These are phyloP conservation scores for Dissophora ornata DNA, from an alignment of 192 early-diverging fungal genomes.

Conservation along the genomic window DNA sequence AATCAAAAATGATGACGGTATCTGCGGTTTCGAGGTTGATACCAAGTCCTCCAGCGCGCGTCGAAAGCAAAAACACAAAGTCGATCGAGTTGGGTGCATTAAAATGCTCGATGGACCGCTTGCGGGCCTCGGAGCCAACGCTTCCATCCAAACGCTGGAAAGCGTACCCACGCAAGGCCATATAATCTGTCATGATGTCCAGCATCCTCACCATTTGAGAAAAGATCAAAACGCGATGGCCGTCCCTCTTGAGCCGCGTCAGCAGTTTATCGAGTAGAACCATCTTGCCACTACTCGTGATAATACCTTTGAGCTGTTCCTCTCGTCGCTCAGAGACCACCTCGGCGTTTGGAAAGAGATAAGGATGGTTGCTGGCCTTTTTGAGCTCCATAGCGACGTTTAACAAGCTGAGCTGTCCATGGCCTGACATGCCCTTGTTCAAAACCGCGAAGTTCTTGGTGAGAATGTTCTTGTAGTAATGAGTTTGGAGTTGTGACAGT, in stretches of 20 bases:
- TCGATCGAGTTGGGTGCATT: slow-evolving; percentile 93
- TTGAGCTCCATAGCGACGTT: slow-evolving; percentile 98
- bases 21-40: slow-evolving; percentile 97
- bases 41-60: slow-evolving; percentile 96
- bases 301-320: slow-evolving; percentile 83
- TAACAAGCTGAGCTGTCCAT: slow-evolving; percentile 80
- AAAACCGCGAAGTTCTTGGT: slow-evolving; percentile 93
- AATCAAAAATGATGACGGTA: slow-evolving; percentile 96
- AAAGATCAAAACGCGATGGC: slow-evolving; percentile 97
- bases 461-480: slow-evolving; percentile 95
- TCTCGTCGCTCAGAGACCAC: slow-evolving; percentile 65
- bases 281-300: slow-evolving; percentile 98
- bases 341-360: slow-evolving; percentile 86
- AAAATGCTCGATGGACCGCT: slow-evolving; percentile 96
- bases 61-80: slow-evolving; percentile 97
- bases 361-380: slow-evolving; percentile 98
- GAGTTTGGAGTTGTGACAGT: slow-evolving; percentile 87
- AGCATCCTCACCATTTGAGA: slow-evolving; percentile 98
- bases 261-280: slow-evolving; percentile 95
- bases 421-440: slow-evolving; percentile 74
- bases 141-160: slow-evolving; percentile 97
- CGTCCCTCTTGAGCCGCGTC: slow-evolving; percentile 86
- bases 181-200: slow-evolving; percentile 96
- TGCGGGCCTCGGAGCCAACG: slow-evolving; percentile 88
- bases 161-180: slow-evolving; percentile 84